Evolutionary conservation across 306 rosid species (phyloP), one percentile per base, ranked within the genome.

Genomic region (Prunus dulcis): DNA sequence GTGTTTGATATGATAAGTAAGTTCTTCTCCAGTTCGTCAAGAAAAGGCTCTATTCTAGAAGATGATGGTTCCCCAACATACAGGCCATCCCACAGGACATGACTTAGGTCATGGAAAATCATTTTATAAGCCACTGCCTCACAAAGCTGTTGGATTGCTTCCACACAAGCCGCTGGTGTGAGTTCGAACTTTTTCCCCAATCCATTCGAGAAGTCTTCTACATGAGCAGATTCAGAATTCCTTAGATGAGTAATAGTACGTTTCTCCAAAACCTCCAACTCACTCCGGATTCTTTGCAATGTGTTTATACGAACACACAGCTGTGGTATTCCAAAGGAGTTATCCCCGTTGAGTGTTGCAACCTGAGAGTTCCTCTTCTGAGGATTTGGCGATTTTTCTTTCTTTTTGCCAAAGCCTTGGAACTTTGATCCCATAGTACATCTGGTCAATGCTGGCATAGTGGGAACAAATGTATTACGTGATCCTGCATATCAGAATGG

Each of bases 361-460:
- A 92, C 97, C 89, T 88, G 99, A 78, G 97, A 81, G 79, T 88
- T 95, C 83, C 89, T 85, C 86, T 87, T 90, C 82, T 86, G 97
- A 78, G 96, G 68, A 86, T 78, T 89, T 68, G 92, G 96, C 6
- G 89, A 81, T 85, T 95, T 95, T 70, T 95, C 99, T 69, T 92
- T 95, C 76, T 95, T 95, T 93, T 92, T 95, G 82, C 99, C 99
- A 87, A 95, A 95, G 22, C 96, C 96, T 84, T 90, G 96, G 82
- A 92, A 92, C 80, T 92, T 95, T 69, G 99, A 92, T 72, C 86
- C 97, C 30, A 83, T 83, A 27, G 90, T 84, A 73, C 97, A 92
- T 84, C 99, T 89, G 76, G 99, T 95, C 88, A 95, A 78, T 67
- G 97, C 90, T 5, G 97, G 99, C 96, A 92, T 77, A 57, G 97